phyloP scores from a whole-genome alignment of 495 filamentous ascomycete species.

The Lichenothelia convexa region DNA sequence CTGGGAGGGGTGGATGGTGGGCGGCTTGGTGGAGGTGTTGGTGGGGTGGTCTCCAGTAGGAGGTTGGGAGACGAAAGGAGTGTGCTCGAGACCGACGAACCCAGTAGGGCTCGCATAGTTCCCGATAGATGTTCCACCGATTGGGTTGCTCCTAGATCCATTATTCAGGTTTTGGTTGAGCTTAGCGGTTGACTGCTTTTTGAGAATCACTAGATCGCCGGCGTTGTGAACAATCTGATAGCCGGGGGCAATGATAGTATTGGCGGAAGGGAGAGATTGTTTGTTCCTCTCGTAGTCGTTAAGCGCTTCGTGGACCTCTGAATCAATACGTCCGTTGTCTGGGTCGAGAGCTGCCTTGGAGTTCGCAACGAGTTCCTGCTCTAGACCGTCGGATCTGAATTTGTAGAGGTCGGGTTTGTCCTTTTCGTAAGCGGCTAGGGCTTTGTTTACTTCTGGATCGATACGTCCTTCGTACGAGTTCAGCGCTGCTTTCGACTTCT shows the following conservation, averaged over 20 bases:
- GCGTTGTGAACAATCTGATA: constrained; percentile 57
- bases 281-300: constrained; percentile 1
- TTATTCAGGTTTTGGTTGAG: neutral
- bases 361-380: too few relatives aligned
- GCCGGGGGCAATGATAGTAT: constrained; percentile 39
- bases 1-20: neutral
- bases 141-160: constrained; percentile 7
- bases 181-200: constrained; percentile 23
- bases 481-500: neutral
- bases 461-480: too few relatives aligned
- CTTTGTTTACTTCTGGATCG: too few relatives aligned
- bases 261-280: constrained; percentile 20
- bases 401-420: too few relatives aligned
- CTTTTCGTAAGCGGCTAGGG: too few relatives aligned
- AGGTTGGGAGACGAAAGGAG: neutral
- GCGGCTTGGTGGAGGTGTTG: neutral
- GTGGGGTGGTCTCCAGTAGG: neutral
- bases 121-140: constrained; percentile 14
- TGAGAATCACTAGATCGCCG: constrained; percentile 55
- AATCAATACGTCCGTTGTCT: neutral
- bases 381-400: too few relatives aligned
- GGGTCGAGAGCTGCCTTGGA: neutral
- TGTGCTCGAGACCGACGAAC: constrained; percentile 13
- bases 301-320: neutral
- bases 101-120: constrained; percentile 14